phyloP scores from a whole-genome alignment of 2,329 filamentous ascomycete genomes.

The Apiospora malaysiana region DNA sequence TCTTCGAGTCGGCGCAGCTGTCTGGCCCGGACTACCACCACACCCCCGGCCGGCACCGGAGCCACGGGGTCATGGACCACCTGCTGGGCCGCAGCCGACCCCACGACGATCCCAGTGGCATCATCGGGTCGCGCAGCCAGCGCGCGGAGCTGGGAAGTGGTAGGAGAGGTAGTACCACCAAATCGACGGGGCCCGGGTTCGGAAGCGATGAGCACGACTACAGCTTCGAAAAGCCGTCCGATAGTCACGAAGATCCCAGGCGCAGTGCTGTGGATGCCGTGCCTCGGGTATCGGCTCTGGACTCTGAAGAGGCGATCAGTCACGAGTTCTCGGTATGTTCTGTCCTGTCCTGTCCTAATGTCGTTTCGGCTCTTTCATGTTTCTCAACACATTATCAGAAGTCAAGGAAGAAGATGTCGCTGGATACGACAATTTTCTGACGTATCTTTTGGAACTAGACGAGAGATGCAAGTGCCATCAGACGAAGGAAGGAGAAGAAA shows the following conservation, averaged over 20 bases:
- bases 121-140: constrained; percentile 1
- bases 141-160: background rate
- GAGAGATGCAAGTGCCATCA: too few relatives aligned
- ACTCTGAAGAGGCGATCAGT: background rate
- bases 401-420: too few relatives aligned
- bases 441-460: too few relatives aligned
- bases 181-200: background rate
- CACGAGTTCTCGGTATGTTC: background rate
- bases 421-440: too few relatives aligned
- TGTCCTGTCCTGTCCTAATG: too few relatives aligned
- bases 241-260: background rate
- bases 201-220: background rate
- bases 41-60: background rate
- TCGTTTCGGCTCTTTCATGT: background rate
- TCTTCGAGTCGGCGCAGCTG: background rate
- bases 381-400: too few relatives aligned
- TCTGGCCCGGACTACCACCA: background rate
- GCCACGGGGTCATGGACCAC: constrained; percentile 16
- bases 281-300: constrained; percentile 3
- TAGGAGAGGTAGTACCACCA: background rate
- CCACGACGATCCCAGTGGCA: constrained; percentile 8
- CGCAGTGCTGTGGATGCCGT: background rate
- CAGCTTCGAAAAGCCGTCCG: background rate
- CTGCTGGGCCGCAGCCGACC: constrained; percentile 2
- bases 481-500: too few relatives aligned